Base-by-base conservation (phyloP, 2,329 filamentous ascomycete species). In the Lachnellula cervina region DNA sequence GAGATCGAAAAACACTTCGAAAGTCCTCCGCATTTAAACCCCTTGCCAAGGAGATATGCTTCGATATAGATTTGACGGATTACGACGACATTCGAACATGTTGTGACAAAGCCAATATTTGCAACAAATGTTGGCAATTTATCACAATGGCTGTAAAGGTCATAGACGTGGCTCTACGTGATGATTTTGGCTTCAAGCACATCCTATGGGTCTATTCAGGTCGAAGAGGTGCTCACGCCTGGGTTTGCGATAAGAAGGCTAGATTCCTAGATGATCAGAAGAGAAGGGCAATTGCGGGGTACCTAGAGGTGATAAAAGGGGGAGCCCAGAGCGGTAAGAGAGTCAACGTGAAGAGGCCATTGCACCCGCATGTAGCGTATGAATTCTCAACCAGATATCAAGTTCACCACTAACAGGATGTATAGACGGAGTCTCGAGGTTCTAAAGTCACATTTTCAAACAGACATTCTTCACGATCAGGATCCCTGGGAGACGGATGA, bases 171-270 rank as follows among this genome's bases (percentile, higher is more conserved):
- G 91, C 92, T 0, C 73, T 99, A 64, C 81, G 91, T 51, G 90
- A 97, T 19, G 94, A 99, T 72, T 97, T 99, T 74, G 94, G 92
- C 46, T 99, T 97, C 74, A 86, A 89, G 69, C 93, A 99, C 73
- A 93, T 99, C 68, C 80, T 99, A 72, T 99, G 94, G 94, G 92
- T 99, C 6, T 99, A 99, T 73, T 99, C 94, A 0, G 94, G 94
- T 64, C 88, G 94, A 72, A 84, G 94, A 80, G 94, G 94, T 76
- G 92, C 89, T 32, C 94, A 99, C 84, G 94, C 94, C 5, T 99
- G 94, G 94, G 89, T 99, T 11, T 97, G 93, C 70, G 94, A 99
- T 71, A 89, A 88, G 68, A 86, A 87, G 55, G 94, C 92, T 0
- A 83, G 94, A 55, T 80, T 80, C 35, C 82, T 99, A 77, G 88